phyloP scores from a whole-genome alignment of 306 rosid genomes.

The Vigna trinervia region DNA sequence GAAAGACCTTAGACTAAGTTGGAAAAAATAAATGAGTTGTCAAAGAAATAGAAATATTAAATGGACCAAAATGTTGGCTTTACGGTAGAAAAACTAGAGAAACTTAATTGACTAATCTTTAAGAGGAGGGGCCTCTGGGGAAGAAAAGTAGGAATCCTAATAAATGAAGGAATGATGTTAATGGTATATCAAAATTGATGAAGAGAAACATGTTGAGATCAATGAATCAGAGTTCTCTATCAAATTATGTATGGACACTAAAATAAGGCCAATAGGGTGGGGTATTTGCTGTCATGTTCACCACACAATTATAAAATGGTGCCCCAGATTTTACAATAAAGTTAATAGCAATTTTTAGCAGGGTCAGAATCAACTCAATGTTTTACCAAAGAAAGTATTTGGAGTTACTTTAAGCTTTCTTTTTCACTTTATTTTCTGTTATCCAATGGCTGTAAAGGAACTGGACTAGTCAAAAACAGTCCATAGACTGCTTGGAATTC shows the following conservation, averaged over 20 bases:
- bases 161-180: slow-evolving; percentile 54
- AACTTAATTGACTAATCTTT: slow-evolving; percentile 26
- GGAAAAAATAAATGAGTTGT: neutral
- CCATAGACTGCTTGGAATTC: slow-evolving; percentile 64
- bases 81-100: slow-evolving; percentile 10
- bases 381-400: slow-evolving; percentile 37
- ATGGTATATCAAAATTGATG: slow-evolving; percentile 28
- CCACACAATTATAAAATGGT: slow-evolving; percentile 34
- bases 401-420: slow-evolving; percentile 34
- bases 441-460: slow-evolving; percentile 51
- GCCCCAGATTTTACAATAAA: slow-evolving; percentile 33
- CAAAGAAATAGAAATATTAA: slow-evolving; percentile 21
- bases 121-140: slow-evolving; percentile 40
- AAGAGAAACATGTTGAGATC: slow-evolving; percentile 35
- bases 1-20: neutral
- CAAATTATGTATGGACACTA: slow-evolving; percentile 45
- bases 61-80: slow-evolving; percentile 26
- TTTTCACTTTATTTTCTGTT: slow-evolving; percentile 48
- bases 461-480: slow-evolving; percentile 52
- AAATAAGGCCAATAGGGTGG: slow-evolving; percentile 43
- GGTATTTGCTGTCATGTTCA: slow-evolving; percentile 46
- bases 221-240: slow-evolving; percentile 41
- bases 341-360: slow-evolving; percentile 31
- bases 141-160: slow-evolving; percentile 44
- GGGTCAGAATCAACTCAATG: slow-evolving; percentile 51